Evolutionary conservation across 1,284 basidiomycete species (phyloP), one percentile per base, ranked within the genome.

Genomic region (Apiotrichum laibachii): DNA sequence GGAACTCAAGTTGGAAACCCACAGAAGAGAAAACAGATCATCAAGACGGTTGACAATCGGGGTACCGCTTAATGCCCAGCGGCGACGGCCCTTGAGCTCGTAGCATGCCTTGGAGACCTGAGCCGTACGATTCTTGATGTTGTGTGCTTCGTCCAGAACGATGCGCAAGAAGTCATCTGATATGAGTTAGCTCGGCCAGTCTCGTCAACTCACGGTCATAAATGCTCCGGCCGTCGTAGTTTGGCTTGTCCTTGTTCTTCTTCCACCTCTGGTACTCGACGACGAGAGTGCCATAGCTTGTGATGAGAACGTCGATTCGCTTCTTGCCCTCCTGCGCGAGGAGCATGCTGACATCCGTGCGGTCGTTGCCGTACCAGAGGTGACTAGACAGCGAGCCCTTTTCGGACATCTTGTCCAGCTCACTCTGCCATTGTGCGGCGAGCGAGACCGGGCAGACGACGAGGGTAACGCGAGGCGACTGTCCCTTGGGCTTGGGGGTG

Each of bases 21-120:
- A 90, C 88, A 96, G 78, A 2, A 96, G 81, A 0, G 90, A 93
- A 69, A 89, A 94, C 9, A 99, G 80, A 71, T 98, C 94, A 63
- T 97, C 95, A 6, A 98, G 82, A 51, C 88, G 86, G 73, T 99
- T 99, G 60, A 98, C 92, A 63, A 99, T 98, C 0, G 95, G 95
- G 12, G 95, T 98, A 35, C 92, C 89, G 6, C 92, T 96, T 15
- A 97, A 84, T 6, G 90, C 90, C 95, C 95, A 99, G 63, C 90
- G 83, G 40, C 90, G 82, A 59, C 86, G 82, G 3, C 89, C 89
- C 50, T 83, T 83, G 9, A 99, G 82, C 10, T 88, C 89, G 72
- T 88, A 97, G 50, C 89, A 90, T 2, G 95, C 92, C 67, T 90
- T 91, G 0, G 95, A 91, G 12, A 89, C 90, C 72, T 91, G 88